Percentiles rank a stretch among this genome's conserved stretches.
These are phyloP conservation scores for Argentina anserina DNA, from an alignment of 306 rosid genomes.

Conservation along the genomic window DNA sequence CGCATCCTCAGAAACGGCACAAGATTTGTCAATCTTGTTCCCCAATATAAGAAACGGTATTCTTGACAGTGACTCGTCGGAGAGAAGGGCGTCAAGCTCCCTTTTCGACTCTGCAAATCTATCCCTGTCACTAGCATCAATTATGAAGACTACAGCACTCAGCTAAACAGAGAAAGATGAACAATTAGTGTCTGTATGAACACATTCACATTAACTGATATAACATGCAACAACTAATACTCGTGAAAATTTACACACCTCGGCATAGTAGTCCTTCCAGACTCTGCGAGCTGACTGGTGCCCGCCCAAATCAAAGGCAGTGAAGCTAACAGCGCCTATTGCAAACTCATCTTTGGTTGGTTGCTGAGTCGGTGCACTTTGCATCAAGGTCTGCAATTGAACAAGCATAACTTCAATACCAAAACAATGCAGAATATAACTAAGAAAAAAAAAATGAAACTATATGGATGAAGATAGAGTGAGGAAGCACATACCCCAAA, in stretches of 20 bases:
- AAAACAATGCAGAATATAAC: neutral
- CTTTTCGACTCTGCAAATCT: constrained; percentile 62
- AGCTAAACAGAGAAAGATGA: constrained; percentile 33
- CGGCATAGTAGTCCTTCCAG: constrained; percentile 72
- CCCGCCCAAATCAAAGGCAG: constrained; percentile 86
- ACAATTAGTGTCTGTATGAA: neutral
- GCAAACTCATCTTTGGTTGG: constrained; percentile 73
- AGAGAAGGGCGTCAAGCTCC: constrained; percentile 72
- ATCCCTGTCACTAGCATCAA: constrained; percentile 62
- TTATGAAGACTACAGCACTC: constrained; percentile 70
- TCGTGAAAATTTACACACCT: constrained; percentile 32
- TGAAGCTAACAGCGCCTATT: constrained; percentile 67
- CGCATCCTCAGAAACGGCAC: constrained; percentile 72
- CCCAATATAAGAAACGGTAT: constrained; percentile 80
- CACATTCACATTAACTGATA: neutral
- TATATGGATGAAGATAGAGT: neutral
- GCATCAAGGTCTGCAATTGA: constrained; percentile 52
- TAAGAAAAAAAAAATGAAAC: neutral
- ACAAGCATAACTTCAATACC: neutral
- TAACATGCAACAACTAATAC: neutral
- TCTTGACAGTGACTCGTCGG: constrained; percentile 51
- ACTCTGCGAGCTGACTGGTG: constrained; percentile 81
- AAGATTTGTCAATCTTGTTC: constrained; percentile 72
- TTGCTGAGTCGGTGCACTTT: constrained; percentile 72
- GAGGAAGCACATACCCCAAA: constrained; percentile 46